Base-by-base conservation (phyloP, 176 grass and related monocot genomes). In the Carex littledalei region DNA sequence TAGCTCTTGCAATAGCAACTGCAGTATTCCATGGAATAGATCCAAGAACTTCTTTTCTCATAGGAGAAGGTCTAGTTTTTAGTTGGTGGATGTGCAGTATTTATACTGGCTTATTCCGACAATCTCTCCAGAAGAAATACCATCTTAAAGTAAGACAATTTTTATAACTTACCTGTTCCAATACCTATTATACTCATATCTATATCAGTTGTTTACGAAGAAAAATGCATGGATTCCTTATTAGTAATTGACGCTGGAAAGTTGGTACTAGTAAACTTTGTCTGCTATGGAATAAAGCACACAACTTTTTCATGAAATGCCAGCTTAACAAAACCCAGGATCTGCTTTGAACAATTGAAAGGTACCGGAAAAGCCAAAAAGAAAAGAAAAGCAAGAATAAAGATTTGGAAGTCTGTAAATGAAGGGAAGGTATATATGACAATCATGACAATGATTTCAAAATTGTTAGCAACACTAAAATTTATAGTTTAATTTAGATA, bases 61-160 rank as follows among this genome's bases (percentile, higher is more conserved):
- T 94, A 68, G 90, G 84, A 87, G 90, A 92, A 88, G 90, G 88
- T 43, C 68, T 94, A 41, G 29, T 94, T 1, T 92, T 81, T 55
- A 24, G 80, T 76, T 94, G 93, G 93, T 90, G 88, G 86, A 8
- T 92, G 76, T 90, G 81, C 85, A 45, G 88, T 84, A 85, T 88
- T 18, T 90, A 87, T 64, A 85, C 78, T 63, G 70, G 88, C 47
- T 26, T 37, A 32, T 69, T 85, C 50, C 80, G 86, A 50, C 81
- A 81, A 81, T 81, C 80, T 53, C 82, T 92, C 24, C 90, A 94
- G 82, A 87, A 57, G 82, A 88, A 87, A 83, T 92, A 94, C 79
- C 90, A 92, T 90, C 90, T 94, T 32, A 80, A 90, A 88, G 92
- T 94, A 80, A 41, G 55, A 81, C 21, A 16, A 34, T 17, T 17